These are phyloP conservation scores for Heterobasidion irregulare DNA, from an alignment of 1,284 basidiomycete genomes.

Conservation along the genomic window DNA sequence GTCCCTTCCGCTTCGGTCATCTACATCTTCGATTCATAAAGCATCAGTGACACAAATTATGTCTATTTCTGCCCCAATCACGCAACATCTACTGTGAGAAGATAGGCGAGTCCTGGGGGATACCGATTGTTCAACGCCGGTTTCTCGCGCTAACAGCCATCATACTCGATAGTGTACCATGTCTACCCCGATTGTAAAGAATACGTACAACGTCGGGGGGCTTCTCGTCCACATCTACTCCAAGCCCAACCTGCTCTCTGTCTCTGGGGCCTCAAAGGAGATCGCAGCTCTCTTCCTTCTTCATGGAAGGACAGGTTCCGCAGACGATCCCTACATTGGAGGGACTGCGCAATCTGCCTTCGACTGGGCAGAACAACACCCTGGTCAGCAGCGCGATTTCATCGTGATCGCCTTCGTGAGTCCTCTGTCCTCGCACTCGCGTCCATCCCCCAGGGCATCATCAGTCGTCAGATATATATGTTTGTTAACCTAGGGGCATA, in stretches of 20 bases:
- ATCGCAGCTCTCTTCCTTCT: constrained; percentile 1
- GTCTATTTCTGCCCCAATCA: too few relatives aligned
- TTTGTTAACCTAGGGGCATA: not conserved
- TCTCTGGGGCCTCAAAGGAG: not conserved
- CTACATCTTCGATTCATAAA: too few relatives aligned
- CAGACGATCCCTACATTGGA: not conserved
- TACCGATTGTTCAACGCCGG: too few relatives aligned
- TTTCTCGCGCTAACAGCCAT: too few relatives aligned
- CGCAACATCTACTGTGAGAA: too few relatives aligned
- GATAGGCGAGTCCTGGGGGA: too few relatives aligned
- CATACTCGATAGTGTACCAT: not conserved
- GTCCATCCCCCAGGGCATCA: not conserved
- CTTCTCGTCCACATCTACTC: not conserved
- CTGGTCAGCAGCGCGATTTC: not conserved
- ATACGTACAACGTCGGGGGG: not conserved
- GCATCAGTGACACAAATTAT: too few relatives aligned
- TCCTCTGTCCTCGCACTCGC: not conserved
- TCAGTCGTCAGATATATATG: not conserved
- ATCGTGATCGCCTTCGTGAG: not conserved
- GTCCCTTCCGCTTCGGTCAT: too few relatives aligned
- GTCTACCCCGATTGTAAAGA: not conserved
- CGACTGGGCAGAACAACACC: not conserved
- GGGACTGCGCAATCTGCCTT: not conserved
- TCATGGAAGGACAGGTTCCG: not conserved
- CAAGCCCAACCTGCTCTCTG: not conserved